A percentile compares a stretch with the other conserved stretches of the same genome.
phyloP scores from a whole-genome alignment of 192 early-diverging fungal species.

The Chytriomyces hyalinus region DNA sequence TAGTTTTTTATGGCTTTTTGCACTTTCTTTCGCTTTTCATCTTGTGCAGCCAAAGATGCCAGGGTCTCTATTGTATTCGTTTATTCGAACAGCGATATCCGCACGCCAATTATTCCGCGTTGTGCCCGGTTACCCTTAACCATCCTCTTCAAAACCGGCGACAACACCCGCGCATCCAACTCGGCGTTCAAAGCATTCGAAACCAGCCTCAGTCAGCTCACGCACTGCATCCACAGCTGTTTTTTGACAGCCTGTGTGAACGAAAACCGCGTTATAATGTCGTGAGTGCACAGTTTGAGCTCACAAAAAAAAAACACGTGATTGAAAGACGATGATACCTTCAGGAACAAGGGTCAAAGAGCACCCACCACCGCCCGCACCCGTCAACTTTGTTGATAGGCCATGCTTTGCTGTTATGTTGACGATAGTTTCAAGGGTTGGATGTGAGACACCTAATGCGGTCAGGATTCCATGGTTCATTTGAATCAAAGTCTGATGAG shows the following conservation, averaged over 20 bases:
- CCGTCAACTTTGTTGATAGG: slow-evolving; percentile 88
- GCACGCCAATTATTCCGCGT: no score
- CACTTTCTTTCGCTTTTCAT: no score
- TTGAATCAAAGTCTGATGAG: slow-evolving; percentile 70
- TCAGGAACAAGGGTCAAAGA: slow-evolving; percentile 68
- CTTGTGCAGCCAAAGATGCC: no score
- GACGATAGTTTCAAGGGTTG: slow-evolving; percentile 77
- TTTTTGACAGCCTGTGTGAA: slow-evolving; percentile 23
- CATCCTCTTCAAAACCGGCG: not conserved
- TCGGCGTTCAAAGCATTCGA: slow-evolving; percentile 70
- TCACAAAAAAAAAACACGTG: not conserved
- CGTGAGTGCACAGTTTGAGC: not conserved
- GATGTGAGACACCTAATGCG: slow-evolving; percentile 84
- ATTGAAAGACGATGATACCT: slow-evolving; percentile 25
- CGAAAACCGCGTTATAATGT: not conserved
- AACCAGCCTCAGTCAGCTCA: slow-evolving; percentile 65
- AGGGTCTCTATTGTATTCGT: no score
- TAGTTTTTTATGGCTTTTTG: not conserved
- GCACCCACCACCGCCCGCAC: slow-evolving; percentile 97
- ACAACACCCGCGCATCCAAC: slow-evolving; percentile 55
- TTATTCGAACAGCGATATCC: no score
- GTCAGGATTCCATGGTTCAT: slow-evolving; percentile 84
- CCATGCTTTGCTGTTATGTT: slow-evolving; percentile 63
- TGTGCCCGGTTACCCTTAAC: no score
- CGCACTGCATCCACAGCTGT: slow-evolving; percentile 45